A percentile compares a stretch with the other conserved stretches of the same genome.
phyloP scores from a whole-genome alignment of 169 alveolate species.

The Babesia divergens region DNA sequence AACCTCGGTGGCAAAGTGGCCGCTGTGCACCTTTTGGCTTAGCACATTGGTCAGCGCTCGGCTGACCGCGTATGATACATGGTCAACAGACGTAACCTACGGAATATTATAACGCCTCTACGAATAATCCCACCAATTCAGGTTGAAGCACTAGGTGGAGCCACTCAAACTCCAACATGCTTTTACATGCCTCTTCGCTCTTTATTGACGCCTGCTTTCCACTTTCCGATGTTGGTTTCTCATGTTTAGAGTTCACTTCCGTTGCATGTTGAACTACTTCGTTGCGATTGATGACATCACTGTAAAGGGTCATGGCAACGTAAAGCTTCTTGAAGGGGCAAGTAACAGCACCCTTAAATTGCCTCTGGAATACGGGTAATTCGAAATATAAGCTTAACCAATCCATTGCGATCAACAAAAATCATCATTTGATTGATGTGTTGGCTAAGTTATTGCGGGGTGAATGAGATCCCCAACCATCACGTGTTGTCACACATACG shows the following conservation, averaged over 20 bases:
- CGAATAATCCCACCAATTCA: constrained; percentile 22
- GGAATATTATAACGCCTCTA: neutral
- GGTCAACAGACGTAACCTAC: constrained; percentile 48
- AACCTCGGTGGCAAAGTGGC: constrained; percentile 46
- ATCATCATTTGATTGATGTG: neutral
- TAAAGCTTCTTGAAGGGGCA: constrained; percentile 37
- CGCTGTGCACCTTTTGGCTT: constrained; percentile 35
- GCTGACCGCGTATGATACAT: constrained; percentile 35
- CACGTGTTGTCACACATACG: too few relatives aligned
- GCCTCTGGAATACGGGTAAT: constrained; percentile 22
- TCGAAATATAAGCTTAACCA: neutral
- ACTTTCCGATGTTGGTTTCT: neutral
- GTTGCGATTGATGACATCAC: constrained; percentile 28
- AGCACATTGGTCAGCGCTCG: constrained; percentile 54
- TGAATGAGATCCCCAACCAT: too few relatives aligned
- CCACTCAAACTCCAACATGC: constrained; percentile 30
- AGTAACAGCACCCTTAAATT: neutral
- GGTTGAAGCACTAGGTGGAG: constrained; percentile 38
- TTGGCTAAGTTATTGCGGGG: neutral
- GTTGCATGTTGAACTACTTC: constrained; percentile 24
- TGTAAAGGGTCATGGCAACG: constrained; percentile 40
- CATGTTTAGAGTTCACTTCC: constrained; percentile 19
- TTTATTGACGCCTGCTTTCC: neutral
- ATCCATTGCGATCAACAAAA: neutral
- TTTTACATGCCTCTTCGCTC: neutral